A percentile compares a stretch with the other conserved stretches of the same genome.
Conservation (phyloP, 352 stramenopile genomes). For the Phytophthora boehmeriae region DNA sequence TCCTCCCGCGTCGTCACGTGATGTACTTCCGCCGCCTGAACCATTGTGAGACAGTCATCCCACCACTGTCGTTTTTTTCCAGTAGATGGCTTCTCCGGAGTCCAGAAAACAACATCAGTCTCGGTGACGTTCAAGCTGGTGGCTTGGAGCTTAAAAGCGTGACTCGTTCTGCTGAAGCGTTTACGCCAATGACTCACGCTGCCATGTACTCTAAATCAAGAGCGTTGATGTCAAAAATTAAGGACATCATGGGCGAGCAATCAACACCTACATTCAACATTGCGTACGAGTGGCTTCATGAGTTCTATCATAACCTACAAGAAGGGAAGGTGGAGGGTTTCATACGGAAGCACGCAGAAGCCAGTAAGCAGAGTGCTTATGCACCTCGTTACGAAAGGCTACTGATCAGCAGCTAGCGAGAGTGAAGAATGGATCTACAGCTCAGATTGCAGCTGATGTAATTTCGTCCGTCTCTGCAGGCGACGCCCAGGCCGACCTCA, state of each 20-base stretch:
- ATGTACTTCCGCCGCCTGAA: background rate
- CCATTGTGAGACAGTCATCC: background rate
- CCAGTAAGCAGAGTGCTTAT: background rate
- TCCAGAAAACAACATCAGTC: background rate
- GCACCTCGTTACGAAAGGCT: background rate
- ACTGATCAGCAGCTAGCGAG: too few species aligned
- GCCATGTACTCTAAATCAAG: background rate
- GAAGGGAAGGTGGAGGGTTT: background rate
- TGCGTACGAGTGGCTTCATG: background rate
- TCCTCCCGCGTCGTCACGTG: background rate
- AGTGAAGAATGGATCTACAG: too few species aligned
- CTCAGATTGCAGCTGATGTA: too few species aligned
- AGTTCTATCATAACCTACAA: background rate
- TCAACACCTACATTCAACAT: background rate
- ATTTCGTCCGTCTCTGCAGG: too few species aligned
- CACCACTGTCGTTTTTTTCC: background rate
- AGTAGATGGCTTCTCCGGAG: background rate
- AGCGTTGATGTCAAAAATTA: background rate
- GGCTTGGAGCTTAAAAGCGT: background rate
- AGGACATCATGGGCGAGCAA: background rate
- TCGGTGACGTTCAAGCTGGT: background rate
- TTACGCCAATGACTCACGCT: background rate
- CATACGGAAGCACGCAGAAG: background rate
- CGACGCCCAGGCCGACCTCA: too few species aligned
- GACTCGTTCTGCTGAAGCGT: background rate